phyloP scores from a whole-genome alignment of 192 early-diverging fungal species.

The Rhizophagus clarus region DNA sequence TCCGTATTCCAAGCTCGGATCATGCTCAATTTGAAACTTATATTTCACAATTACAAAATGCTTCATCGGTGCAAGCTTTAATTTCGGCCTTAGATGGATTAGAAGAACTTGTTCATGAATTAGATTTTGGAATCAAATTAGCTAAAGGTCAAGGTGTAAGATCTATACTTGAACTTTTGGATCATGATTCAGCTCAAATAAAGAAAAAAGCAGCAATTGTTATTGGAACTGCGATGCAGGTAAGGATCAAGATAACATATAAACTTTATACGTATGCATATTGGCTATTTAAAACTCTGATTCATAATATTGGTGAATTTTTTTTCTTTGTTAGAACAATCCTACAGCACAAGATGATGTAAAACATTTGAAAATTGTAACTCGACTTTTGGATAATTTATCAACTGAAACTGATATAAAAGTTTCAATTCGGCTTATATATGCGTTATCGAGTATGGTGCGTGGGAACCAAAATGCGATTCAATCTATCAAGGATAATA shows the following conservation, averaged over 20 bases:
- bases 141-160: constrained; percentile 38
- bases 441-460: constrained; percentile 27
- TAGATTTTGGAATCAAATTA: constrained; percentile 58
- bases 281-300: neutral
- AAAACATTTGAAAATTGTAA: neutral
- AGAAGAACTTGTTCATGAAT: constrained; percentile 57
- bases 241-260: constrained; percentile 7
- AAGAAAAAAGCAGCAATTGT: constrained; percentile 51
- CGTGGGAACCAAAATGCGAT: constrained; percentile 8
- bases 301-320: too few species aligned
- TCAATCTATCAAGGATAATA: constrained; percentile 5
- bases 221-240: constrained; percentile 59
- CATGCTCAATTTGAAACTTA: constrained; percentile 41
- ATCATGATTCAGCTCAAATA: constrained; percentile 34
- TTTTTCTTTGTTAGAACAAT: constrained; percentile 1
- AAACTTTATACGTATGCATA: too few species aligned
- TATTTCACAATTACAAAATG: constrained; percentile 34
- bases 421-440: constrained; percentile 23
- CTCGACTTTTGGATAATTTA: neutral
- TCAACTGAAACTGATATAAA: neutral
- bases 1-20: constrained; percentile 22
- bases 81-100: constrained; percentile 50
- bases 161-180: constrained; percentile 41
- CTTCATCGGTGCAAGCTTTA: constrained; percentile 23
- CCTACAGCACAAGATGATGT: neutral